phyloP scores from a whole-genome alignment of 768 basidiomycete genomes.

The Boletus pseudo-olivaceus region DNA sequence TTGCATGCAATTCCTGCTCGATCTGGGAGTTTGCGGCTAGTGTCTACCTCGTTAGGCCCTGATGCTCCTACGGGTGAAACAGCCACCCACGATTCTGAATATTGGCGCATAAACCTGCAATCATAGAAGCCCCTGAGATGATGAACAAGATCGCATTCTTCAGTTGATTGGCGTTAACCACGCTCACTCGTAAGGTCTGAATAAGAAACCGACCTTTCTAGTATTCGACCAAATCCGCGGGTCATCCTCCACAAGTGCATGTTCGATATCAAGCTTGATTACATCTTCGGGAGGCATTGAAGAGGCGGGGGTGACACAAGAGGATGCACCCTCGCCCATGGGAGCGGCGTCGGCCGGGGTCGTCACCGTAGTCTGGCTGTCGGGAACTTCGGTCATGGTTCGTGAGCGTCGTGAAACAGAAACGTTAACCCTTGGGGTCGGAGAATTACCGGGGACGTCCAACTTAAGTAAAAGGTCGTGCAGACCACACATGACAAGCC shows the following conservation, averaged over 20 bases:
- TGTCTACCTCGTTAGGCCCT: neutral
- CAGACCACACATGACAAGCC: neutral
- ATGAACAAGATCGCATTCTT: slow-evolving; percentile 21
- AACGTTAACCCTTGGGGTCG: neutral
- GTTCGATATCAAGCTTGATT: slow-evolving; percentile 35
- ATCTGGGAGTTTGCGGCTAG: slow-evolving; percentile 70
- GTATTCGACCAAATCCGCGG: slow-evolving; percentile 56
- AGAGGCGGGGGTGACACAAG: neutral
- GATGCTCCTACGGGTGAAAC: neutral
- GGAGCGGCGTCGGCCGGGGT: neutral
- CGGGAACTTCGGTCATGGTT: slow-evolving; percentile 6
- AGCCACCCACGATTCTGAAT: slow-evolving; percentile 29
- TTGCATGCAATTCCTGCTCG: slow-evolving; percentile 58
- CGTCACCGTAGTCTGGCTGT: neutral
- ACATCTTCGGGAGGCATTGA: neutral
- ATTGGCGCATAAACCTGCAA: slow-evolving; percentile 24
- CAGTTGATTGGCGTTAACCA: neutral
- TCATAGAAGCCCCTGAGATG: slow-evolving; percentile 29
- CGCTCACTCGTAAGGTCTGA: neutral
- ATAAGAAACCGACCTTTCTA: slow-evolving; percentile 46
- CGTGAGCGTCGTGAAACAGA: neutral
- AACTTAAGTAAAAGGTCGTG: slow-evolving; percentile 4
- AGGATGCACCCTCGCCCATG: neutral
- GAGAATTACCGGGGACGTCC: neutral
- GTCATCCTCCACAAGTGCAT: slow-evolving; percentile 51